These are phyloP conservation scores for Aegilops bicornis DNA, from an alignment of 176 grass and related monocot species.

Conservation along the genomic window DNA sequence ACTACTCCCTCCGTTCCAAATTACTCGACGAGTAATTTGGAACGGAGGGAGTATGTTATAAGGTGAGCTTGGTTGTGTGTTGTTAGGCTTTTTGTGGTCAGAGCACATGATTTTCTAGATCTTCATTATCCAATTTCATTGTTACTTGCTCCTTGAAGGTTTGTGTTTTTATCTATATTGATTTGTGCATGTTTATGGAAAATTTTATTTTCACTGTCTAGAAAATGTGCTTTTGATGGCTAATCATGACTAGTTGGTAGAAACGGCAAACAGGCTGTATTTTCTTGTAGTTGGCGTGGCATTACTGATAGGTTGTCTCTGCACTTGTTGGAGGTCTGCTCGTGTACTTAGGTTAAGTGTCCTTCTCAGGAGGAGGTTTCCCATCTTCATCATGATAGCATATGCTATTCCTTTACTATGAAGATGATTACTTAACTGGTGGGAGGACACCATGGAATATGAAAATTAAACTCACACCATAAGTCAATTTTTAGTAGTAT, in stretches of 20 bases:
- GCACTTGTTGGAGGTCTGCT: conserved; percentile 35
- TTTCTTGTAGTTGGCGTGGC: conserved; percentile 42
- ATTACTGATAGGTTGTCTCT: conserved; percentile 42
- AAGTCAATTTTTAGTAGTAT: not conserved
- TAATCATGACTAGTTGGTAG: conserved; percentile 44
- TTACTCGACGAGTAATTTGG: too few relatives aligned
- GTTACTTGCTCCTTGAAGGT: conserved; percentile 20
- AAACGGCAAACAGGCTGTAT: conserved; percentile 25
- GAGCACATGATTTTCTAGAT: conserved; percentile 10
- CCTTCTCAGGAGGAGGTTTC: conserved; percentile 36
- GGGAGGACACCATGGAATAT: not conserved
- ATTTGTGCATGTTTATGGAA: conserved; percentile 33
- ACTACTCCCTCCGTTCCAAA: too few relatives aligned
- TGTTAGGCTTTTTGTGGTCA: not conserved
- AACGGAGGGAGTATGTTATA: not conserved
- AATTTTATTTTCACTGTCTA: conserved; percentile 10
- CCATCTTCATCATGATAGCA: conserved; percentile 18
- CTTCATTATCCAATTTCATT: conserved; percentile 24
- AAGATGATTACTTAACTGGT: conserved; percentile 21
- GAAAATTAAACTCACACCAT: conserved; percentile 8
- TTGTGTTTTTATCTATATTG: not conserved
- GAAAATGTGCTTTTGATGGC: conserved; percentile 17
- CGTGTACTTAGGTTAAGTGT: conserved; percentile 48
- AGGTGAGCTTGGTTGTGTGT: not conserved
- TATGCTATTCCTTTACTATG: conserved; percentile 26